These are phyloP conservation scores for Aureobasidium sp. DNA, from an alignment of 2,329 filamentous ascomycete species.

Conservation along the genomic window DNA sequence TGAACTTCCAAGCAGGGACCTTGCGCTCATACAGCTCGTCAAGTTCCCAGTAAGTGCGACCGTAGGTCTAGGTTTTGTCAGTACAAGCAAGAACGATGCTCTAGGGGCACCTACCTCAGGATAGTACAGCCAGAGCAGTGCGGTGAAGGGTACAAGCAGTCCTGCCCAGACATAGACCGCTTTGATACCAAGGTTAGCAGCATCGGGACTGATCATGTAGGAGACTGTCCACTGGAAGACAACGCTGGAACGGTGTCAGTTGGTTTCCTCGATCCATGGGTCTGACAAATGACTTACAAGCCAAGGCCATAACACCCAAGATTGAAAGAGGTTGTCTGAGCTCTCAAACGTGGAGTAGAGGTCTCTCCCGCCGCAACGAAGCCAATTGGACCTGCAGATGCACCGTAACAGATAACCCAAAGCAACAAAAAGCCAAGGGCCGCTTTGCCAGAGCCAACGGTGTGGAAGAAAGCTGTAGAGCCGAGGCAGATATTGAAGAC, in stretches of 20 bases:
- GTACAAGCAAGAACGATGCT: neutral
- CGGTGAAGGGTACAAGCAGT: slow-evolving; percentile 14
- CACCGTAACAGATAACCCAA: slow-evolving; percentile 20
- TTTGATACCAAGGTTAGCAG: slow-evolving; percentile 19
- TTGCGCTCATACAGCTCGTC: slow-evolving; percentile 21
- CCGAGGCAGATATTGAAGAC: slow-evolving; percentile 19
- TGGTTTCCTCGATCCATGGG: too few relatives aligned
- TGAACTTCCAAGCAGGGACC: slow-evolving; percentile 21
- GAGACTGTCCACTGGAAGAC: slow-evolving; percentile 19
- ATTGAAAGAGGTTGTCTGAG: slow-evolving; percentile 16
- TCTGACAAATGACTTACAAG: slow-evolving; percentile 11
- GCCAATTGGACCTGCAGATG: slow-evolving; percentile 19
- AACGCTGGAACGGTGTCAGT: slow-evolving; percentile 9
- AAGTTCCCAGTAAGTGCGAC: slow-evolving; percentile 21
- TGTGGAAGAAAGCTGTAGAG: slow-evolving; percentile 17
- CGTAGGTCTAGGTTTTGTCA: slow-evolving; percentile 15
- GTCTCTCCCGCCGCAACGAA: slow-evolving; percentile 19
- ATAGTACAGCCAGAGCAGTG: slow-evolving; percentile 19
- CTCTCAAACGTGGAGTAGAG: slow-evolving; percentile 18
- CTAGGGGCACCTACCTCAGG: slow-evolving; percentile 15
- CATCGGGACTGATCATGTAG: slow-evolving; percentile 20
- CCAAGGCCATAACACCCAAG: slow-evolving; percentile 17
- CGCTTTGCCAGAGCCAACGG: slow-evolving; percentile 15
- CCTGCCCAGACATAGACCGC: slow-evolving; percentile 20
- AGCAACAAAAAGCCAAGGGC: slow-evolving; percentile 19